Evolutionary conservation across 768 basidiomycete species (phyloP), one percentile per base, ranked within the genome.

Genomic region (Podaxis sp.): DNA sequence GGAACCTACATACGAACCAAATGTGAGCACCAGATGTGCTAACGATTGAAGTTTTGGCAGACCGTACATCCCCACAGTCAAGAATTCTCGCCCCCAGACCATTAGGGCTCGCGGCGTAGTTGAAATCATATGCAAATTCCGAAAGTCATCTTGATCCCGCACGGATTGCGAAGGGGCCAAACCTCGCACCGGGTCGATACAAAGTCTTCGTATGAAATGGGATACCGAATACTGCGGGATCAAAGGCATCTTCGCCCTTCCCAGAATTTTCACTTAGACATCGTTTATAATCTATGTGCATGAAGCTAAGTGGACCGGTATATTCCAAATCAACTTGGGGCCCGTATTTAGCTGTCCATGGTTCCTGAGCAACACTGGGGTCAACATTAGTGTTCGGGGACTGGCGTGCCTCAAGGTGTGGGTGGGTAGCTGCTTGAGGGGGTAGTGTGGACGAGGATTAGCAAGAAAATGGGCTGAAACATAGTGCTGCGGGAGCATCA

Each of bases 141-240:
- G 71, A 70, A 63, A 85, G 83, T 43, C 86, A 72, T 57, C 84
- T 75, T 47, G 80, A 81, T 1, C 87, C 86, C 8, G 79, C 79
- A n/a, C 89, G 80, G 55, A 91, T 86, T 3, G 82, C 89, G 61
- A 80, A 79, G 0, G 88, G 88, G 2, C 88, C 89, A 67, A 90
- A 89, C 15, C 88, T 78, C n/a, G 89, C 88, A 59, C 70, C 71
- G 22, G 80, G 78, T 4, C 82, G 74, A 63, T 78, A 84, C 0
- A 72, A 70, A 11, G 80, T 80, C 1, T 77, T 76, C 1, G 85
- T 87, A 63, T 88, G 84, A 63, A 86, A 86, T 0, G 86, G 85
- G 73, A 85, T 83, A 12, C 85, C 88, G 6, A 91, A 72, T 36
- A 91, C 64, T 9, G 84, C 88, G 57, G 90, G 81, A 69, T 91